Evolutionary conservation across 257 asterid species (phyloP).

Genomic region (Jaltomata sinuosa): DNA sequence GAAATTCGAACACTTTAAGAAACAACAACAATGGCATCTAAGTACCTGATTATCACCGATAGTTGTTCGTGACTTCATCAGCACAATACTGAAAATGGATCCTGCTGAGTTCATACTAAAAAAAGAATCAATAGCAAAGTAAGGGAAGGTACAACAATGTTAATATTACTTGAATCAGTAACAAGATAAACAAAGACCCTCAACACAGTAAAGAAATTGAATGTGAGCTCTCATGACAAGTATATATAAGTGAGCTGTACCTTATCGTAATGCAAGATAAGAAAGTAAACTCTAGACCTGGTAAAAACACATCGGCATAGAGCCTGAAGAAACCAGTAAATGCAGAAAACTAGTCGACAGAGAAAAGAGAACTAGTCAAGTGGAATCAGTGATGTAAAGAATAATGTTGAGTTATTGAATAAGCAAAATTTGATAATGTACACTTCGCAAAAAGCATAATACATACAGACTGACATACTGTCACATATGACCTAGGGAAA

Average conservation of each 20-base stretch:
- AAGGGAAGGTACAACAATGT: background rate
- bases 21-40: background rate
- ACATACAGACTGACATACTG: constrained; percentile 42
- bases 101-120: background rate
- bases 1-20: background rate
- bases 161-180: background rate
- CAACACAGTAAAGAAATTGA: background rate
- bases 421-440: constrained; percentile 50
- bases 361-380: background rate
- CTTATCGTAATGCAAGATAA: background rate
- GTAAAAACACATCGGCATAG: background rate
- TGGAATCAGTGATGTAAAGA: background rate
- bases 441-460: constrained; percentile 34
- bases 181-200: background rate
- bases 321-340: background rate
- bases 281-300: background rate
- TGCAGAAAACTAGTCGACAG: background rate
- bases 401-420: constrained; percentile 9
- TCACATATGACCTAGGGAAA: constrained; percentile 27
- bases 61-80: background rate
- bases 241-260: background rate
- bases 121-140: background rate
- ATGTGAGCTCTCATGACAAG: background rate
- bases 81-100: background rate
- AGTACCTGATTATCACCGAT: background rate